These are phyloP conservation scores for Spiraea crenata DNA, from an alignment of 331 rosid species.

Conservation along the genomic window DNA sequence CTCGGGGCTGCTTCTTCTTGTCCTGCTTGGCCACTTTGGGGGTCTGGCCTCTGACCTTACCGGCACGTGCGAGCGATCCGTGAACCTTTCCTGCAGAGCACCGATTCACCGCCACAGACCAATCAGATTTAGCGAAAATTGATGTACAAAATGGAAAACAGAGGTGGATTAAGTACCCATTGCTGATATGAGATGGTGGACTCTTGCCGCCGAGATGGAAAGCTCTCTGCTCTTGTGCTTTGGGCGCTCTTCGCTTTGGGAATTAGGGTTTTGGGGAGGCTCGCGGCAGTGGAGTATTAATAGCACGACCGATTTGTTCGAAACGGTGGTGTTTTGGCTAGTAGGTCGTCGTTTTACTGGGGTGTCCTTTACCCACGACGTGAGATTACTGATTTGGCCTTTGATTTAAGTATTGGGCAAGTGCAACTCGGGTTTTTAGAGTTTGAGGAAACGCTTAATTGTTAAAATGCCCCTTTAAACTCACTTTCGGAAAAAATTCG, in stretches of 20 bases:
- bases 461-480: too few relatives aligned
- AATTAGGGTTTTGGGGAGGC: conserved; percentile 9
- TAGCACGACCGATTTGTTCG: background rate
- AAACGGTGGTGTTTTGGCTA: background rate
- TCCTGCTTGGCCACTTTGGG: conserved; percentile 52
- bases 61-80: conserved; percentile 49
- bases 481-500: too few relatives aligned
- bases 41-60: conserved; percentile 49
- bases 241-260: background rate
- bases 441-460: too few relatives aligned
- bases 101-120: background rate
- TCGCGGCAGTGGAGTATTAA: background rate
- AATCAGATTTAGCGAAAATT: conserved; percentile 1
- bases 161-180: conserved; percentile 27
- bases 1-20: conserved; percentile 58
- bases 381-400: too few relatives aligned
- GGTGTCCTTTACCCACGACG: too few relatives aligned
- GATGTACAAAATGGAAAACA: background rate
- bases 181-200: conserved; percentile 3
- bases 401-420: too few relatives aligned
- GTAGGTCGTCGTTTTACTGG: too few relatives aligned
- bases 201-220: background rate
- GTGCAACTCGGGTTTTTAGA: too few relatives aligned
- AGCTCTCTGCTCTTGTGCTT: background rate
- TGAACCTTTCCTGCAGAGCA: conserved; percentile 43